Conservation (phyloP, 495 filamentous ascomycete genomes). For the Amniculicola lignicola region DNA sequence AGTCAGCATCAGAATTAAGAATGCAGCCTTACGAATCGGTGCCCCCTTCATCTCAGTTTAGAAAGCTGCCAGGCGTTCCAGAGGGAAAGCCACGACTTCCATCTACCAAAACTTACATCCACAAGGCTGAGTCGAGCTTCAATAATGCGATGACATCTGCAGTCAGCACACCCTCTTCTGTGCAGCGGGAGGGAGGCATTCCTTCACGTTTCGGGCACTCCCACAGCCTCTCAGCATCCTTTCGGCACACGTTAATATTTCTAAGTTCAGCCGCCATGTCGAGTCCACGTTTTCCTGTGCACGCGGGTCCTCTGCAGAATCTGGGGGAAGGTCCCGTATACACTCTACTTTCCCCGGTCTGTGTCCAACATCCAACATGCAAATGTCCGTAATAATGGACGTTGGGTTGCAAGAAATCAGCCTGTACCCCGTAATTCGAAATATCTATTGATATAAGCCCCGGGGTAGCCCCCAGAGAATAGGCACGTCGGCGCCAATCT, state of each 20-base stretch:
- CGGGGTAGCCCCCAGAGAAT: too few relatives aligned
- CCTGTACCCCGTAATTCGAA: too few relatives aligned
- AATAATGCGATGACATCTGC: conserved; percentile 6
- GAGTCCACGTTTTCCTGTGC: conserved; percentile 5
- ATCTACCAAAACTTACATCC: background rate
- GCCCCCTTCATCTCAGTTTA: background rate
- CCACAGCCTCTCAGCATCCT: background rate
- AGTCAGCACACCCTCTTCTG: conserved; percentile 20
- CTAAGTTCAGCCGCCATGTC: conserved; percentile 11
- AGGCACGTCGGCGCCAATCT: too few relatives aligned
- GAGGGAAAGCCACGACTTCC: background rate
- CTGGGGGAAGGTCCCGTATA: too few relatives aligned
- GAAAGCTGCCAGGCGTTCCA: background rate
- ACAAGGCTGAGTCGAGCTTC: conserved; percentile 12
- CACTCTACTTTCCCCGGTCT: too few relatives aligned
- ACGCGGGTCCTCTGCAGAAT: too few relatives aligned
- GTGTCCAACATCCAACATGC: conserved; percentile 12
- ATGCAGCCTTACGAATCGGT: background rate
- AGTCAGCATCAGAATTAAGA: background rate
- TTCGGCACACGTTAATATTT: background rate
- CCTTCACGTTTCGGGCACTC: conserved; percentile 7
- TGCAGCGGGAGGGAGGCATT: conserved; percentile 2
- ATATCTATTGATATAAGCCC: too few relatives aligned
- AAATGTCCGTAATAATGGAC: too few relatives aligned
- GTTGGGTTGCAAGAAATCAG: too few relatives aligned